These are phyloP conservation scores for Vaucheria bursata DNA, from an alignment of 352 stramenopile genomes.

Conservation along the genomic window DNA sequence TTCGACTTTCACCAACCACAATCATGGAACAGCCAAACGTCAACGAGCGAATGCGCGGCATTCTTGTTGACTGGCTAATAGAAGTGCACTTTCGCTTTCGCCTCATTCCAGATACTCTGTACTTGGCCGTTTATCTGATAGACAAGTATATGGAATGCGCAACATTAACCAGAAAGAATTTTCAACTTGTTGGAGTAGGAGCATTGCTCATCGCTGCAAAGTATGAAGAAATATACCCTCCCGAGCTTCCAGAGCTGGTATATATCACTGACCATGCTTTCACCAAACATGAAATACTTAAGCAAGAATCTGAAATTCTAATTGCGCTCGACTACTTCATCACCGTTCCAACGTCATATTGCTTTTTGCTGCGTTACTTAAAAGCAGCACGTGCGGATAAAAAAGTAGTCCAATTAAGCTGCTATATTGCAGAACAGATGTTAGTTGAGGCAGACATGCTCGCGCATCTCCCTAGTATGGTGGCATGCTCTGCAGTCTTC, in stretches of 20 bases:
- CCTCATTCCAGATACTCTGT: slow-evolving; percentile 87
- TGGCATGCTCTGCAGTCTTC: slow-evolving; percentile 91
- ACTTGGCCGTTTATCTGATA: slow-evolving; percentile 93
- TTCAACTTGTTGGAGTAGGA: slow-evolving; percentile 90
- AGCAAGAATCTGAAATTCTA: slow-evolving; percentile 86
- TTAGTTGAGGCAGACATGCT: slow-evolving; percentile 89
- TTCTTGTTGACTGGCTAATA: slow-evolving; percentile 98
- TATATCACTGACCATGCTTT: slow-evolving; percentile 95
- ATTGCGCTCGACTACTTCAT: slow-evolving; percentile 81
- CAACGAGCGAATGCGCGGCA: slow-evolving; percentile 80
- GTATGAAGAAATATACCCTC: slow-evolving; percentile 95
- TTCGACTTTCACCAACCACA: background rate
- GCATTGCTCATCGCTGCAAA: slow-evolving; percentile 92
- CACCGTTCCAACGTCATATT: slow-evolving; percentile 76
- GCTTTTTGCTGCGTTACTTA: slow-evolving; percentile 81
- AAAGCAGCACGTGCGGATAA: slow-evolving; percentile 51
- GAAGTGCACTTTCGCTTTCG: slow-evolving; percentile 98
- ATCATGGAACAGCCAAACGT: background rate
- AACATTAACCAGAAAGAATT: slow-evolving; percentile 63
- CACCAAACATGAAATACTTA: slow-evolving; percentile 64
- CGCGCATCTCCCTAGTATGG: slow-evolving; percentile 89
- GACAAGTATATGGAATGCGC: slow-evolving; percentile 73
- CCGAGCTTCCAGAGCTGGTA: slow-evolving; percentile 80
- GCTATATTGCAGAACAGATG: slow-evolving; percentile 83
- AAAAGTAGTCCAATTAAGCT: slow-evolving; percentile 55